Evolutionary conservation across 2,329 filamentous ascomycete genomes (phyloP), one percentile per base, ranked within the genome.

Genomic region (Diaporthe citrichinensis): DNA sequence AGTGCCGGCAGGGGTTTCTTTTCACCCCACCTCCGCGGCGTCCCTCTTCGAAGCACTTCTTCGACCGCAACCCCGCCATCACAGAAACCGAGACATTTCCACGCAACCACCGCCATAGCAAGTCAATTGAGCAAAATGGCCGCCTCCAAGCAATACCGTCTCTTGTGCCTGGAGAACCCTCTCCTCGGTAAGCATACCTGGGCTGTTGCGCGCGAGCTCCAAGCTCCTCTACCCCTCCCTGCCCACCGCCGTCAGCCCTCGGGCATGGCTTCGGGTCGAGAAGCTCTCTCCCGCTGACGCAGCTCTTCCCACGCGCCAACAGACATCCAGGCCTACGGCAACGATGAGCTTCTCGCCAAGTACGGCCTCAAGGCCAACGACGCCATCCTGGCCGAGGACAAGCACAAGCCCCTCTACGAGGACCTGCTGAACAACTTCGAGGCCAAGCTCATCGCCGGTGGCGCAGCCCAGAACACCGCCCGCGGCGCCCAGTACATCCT

Each of bases 401-500:
- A 98, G 89, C 97, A 99, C 87, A 89, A 94, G 83, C 91, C 90
- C 61, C 91, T 99, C 83, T 99, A 95, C 86, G 96, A 98, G 84
- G 97, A 99, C 83, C 91, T 98, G 80, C 91, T 98, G 81, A 93
- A 94, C 87, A 96, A 97, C 90, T 95, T 93, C 87, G 92, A 97
- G 81, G 96, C 96, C 78, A 97, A 98, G 88, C 90, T 98, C 84
- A 97, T 98, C 83, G 95, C 97, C 73, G 97, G 97, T 79, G 97
- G 97, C 82, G 97, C 97, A 74, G 97, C 97, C 41, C 97, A 99
- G 88, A 99, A 99, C 91, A 97, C 95, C 72, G 96, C 97, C 80
- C 93, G 97, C 83, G 97, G 97, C 80, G 97, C 96, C 78, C 95
- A 97, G 92, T 99, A 99, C 90, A 92, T 98, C 79, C 95, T 99